Conservation (phyloP, 2,329 filamentous ascomycete species). For the Pseudofabraea citricarpa region DNA sequence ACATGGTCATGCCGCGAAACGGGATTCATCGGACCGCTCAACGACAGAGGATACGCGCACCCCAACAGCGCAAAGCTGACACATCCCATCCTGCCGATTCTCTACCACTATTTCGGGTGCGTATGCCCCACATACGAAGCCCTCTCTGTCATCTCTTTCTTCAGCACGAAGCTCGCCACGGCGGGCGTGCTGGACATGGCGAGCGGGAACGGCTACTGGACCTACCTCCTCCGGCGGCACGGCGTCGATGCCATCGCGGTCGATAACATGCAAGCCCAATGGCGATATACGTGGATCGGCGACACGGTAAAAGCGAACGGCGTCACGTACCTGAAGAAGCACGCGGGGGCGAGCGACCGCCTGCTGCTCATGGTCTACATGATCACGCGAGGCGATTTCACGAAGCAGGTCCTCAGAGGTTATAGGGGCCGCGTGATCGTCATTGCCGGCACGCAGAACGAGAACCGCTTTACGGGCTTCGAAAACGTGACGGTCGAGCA, state of each 20-base stretch:
- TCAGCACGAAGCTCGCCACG: slow-evolving; percentile 32
- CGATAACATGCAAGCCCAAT: slow-evolving; percentile 64
- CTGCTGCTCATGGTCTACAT: slow-evolving; percentile 70
- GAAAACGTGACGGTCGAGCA: slow-evolving; percentile 57
- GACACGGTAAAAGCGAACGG: slow-evolving; percentile 64
- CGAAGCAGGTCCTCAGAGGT: slow-evolving; percentile 52
- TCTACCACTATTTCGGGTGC: slow-evolving; percentile 79
- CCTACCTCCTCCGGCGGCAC: slow-evolving; percentile 60
- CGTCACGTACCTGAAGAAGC: slow-evolving; percentile 47
- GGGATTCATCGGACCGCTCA: slow-evolving; percentile 61
- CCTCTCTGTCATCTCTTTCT: slow-evolving; percentile 52
- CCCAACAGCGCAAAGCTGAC: slow-evolving; percentile 47
- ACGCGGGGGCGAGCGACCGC: slow-evolving; percentile 45
- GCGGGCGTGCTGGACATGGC: slow-evolving; percentile 61
- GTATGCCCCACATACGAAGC: slow-evolving; percentile 64
- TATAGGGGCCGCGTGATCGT: slow-evolving; percentile 61
- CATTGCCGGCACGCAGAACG: slow-evolving; percentile 71
- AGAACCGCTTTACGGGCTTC: slow-evolving; percentile 71
- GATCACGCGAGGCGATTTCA: slow-evolving; percentile 61
- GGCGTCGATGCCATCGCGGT: slow-evolving; percentile 52
- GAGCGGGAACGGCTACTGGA: slow-evolving; percentile 73
- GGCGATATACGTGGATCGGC: slow-evolving; percentile 63
- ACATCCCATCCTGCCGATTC: slow-evolving; percentile 66
- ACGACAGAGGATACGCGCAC: slow-evolving; percentile 34
- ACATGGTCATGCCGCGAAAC: slow-evolving; percentile 53